phyloP scores from a whole-genome alignment of 441 rosid species.

The Aquilaria agallochum region DNA sequence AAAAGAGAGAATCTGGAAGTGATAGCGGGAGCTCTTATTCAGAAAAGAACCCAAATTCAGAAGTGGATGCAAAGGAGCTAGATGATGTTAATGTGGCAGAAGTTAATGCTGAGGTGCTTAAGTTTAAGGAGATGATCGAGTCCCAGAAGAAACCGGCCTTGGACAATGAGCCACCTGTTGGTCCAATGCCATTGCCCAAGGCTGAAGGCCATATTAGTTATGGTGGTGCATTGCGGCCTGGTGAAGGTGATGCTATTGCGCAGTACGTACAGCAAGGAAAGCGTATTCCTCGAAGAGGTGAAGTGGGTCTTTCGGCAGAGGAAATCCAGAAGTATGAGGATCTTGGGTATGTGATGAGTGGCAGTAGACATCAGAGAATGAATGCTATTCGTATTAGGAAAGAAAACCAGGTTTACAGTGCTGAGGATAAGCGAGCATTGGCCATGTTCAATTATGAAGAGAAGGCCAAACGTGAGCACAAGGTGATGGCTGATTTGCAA shows the following conservation, averaged over 20 bases:
- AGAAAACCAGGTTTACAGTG: slow-evolving; percentile 96
- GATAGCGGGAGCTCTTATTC: slow-evolving; percentile 26
- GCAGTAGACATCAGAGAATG: slow-evolving; percentile 97
- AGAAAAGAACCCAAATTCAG: slow-evolving; percentile 30
- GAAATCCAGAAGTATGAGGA: slow-evolving; percentile 87
- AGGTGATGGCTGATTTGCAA: slow-evolving; percentile 94
- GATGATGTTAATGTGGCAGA: slow-evolving; percentile 49
- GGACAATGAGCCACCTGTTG: slow-evolving; percentile 64
- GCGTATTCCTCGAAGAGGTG: slow-evolving; percentile 98
- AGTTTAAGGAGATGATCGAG: slow-evolving; percentile 70
- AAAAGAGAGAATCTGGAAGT: slow-evolving; percentile 30
- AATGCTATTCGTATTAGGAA: slow-evolving; percentile 98
- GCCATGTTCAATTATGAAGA: slow-evolving; percentile 98
- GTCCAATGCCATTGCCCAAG: slow-evolving; percentile 86
- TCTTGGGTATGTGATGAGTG: slow-evolving; percentile 99
- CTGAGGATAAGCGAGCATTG: slow-evolving; percentile 90
- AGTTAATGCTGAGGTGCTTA: slow-evolving; percentile 55
- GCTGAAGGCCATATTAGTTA: slow-evolving; percentile 93
- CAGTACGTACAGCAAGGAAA: slow-evolving; percentile 98
- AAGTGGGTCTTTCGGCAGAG: slow-evolving; percentile 96
- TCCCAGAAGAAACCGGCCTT: slow-evolving; percentile 68
- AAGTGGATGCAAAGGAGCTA: slow-evolving; percentile 24
- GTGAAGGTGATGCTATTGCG: slow-evolving; percentile 97
- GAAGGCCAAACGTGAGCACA: slow-evolving; percentile 89
- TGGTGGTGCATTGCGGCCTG: slow-evolving; percentile 95